Conservation (phyloP, 148 eudicot genomes). For the Dysphania ambrosioides region DNA sequence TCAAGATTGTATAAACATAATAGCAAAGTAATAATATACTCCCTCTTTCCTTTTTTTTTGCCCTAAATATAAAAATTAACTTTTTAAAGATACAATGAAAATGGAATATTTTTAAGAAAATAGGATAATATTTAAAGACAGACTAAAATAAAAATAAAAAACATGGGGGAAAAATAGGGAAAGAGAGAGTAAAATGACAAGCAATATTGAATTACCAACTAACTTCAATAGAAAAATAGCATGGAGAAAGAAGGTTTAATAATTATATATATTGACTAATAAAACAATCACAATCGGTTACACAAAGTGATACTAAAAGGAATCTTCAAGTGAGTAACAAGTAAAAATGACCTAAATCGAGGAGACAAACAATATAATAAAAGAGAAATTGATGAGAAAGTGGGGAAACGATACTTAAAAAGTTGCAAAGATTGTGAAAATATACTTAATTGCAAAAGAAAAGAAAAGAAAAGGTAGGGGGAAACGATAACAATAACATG, state of each 20-base stretch:
- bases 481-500: constrained; percentile 1
- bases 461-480: background rate
- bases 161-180: no score
- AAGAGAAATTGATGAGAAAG: background rate
- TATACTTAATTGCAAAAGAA: background rate
- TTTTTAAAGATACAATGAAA: no score
- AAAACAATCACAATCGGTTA: background rate
- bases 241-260: background rate
- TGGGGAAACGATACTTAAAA: background rate
- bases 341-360: constrained; percentile 4
- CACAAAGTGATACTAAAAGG: background rate
- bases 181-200: no score
- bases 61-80: no score
- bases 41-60: no score
- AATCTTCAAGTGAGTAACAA: background rate
- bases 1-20: no score
- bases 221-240: no score
- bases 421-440: background rate
- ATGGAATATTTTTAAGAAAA: no score
- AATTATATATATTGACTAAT: background rate
- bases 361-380: constrained; percentile 14
- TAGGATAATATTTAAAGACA: no score
- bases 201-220: no score
- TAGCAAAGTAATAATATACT: no score
- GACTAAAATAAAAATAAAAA: no score